Percentiles rank a stretch among this genome's conserved stretches.
Evolutionary conservation across 1,139 yeast species (phyloP).

Genomic region (Candida glucosophila): DNA sequence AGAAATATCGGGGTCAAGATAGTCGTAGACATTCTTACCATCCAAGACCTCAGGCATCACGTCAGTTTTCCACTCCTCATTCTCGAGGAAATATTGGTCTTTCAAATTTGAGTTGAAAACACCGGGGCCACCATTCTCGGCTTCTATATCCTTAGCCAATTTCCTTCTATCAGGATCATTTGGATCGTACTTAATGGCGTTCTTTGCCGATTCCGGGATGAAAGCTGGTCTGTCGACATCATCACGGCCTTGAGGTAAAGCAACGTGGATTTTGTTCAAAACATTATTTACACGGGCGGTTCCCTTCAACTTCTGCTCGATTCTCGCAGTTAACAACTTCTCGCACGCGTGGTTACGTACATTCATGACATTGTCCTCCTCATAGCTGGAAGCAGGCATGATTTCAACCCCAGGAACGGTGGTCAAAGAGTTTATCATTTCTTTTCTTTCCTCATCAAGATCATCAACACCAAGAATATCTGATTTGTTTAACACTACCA

Average conservation of each 20-base stretch:
- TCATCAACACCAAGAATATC: constrained; percentile 85
- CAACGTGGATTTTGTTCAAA: constrained; percentile 90
- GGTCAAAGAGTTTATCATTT: constrained; percentile 53
- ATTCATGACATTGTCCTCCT: constrained; percentile 91
- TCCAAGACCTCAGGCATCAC: constrained; percentile 93
- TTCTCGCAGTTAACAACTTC: constrained; percentile 87
- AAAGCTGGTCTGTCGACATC: constrained; percentile 69
- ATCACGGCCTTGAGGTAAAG: constrained; percentile 84
- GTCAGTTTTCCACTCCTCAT: constrained; percentile 97
- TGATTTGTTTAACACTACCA: constrained; percentile 91
- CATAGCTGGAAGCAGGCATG: constrained; percentile 87
- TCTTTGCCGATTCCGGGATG: constrained; percentile 69
- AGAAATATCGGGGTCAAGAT: constrained; percentile 92
- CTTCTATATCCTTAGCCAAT: constrained; percentile 83
- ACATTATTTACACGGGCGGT: constrained; percentile 83
- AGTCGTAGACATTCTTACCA: constrained; percentile 95
- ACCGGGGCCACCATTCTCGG: constrained; percentile 98
- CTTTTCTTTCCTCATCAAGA: constrained; percentile 68
- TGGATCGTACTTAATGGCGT: constrained; percentile 57
- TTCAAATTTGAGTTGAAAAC: constrained; percentile 89
- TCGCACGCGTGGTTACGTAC: constrained; percentile 98
- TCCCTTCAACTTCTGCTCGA: constrained; percentile 94
- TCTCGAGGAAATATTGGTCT: constrained; percentile 84
- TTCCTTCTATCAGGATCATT: constrained; percentile 77
- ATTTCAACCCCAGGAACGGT: constrained; percentile 78